Evolutionary conservation across 768 basidiomycete species (phyloP), one percentile per base, ranked within the genome.

Genomic region (Fistulinella prunicolor): DNA sequence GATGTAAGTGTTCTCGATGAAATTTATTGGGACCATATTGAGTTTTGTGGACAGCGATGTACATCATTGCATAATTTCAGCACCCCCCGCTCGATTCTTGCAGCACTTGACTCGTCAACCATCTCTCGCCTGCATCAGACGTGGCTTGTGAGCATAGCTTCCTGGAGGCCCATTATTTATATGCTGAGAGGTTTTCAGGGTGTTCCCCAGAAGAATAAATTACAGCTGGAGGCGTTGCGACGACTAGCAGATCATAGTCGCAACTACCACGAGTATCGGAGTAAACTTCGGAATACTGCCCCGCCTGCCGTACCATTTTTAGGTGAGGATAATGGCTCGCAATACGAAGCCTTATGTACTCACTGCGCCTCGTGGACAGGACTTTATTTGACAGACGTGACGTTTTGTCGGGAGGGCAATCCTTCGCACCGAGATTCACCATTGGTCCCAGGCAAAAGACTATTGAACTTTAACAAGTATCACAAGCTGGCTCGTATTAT

Each of bases 401-500:
- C 93, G 6, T 98, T 98, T 69, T 95, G 92, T 63, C 82, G 89
- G 34, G 95, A 97, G 61, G 95, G 95, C 17, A 97, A 97, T 64
- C 86, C 90, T 14, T 86, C 89, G 13, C 75, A 86, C 57, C 80
- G 95, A 55, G 79, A 83, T 14, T 89, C 94, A 6, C 89, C 93
- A 0, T 66, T 81, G 47, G 83, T 83, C 45, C 75, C 86, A 1
- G 78, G 78, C 49, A 85, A 89, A 68, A 88, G 83, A 58, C 70
- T 99, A 32, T 77, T 98, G 64, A 99, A 99, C 69, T 94, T 96
- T 62, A 95, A 94, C 68, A 95, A 96, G 67, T 98, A 96, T 59
- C 87, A 89, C 61, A 95, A 91, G 64, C 77, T 94, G 49, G 86
- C 86, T 28, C 77, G 84, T 60, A 92, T 95, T 56, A 79, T 93